Base-by-base conservation (phyloP, 169 alveolate species). In the Perkinsus chesapeaki region DNA sequence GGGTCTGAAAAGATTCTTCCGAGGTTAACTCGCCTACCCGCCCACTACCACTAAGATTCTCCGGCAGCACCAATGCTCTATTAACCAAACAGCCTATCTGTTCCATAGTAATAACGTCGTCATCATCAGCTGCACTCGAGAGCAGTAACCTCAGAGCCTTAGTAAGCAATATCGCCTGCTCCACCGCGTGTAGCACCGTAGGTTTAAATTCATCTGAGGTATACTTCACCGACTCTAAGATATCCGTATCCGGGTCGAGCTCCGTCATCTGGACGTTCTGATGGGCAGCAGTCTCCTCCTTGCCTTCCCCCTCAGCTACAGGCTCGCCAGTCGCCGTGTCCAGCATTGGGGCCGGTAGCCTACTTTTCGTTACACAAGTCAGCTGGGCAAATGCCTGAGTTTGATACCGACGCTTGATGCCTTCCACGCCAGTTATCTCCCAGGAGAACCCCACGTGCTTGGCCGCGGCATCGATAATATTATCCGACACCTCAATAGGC, bases 401-500 rank as follows among this genome's bases (percentile, higher is more conserved):
- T 82, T 94, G 96, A 39, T 94, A 92, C 93, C 91, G 34, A 23
- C 96, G 73, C 37, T 95, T 73, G 37, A 93, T 91, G 82, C 96
- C 96, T 39, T 36, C 48, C 3, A 93, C 96, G 16, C 96, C 96
- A 39, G 95, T 94, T 73, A 94, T 60, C 91, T 39, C 39, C 73
- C 92, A 94, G 19, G 48, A 38, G 72, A 94, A 92, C 39, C 93
- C 95, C 27, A 39, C 92, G n/a, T 92, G 91, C 72, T 73, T 91
- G 47, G 94, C 93, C 0, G 96, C 96, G 31, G 60, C 39, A 9
- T 48, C 95, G 91, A 93, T 0, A 39, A 48, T n/a, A 7, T 60
- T 34, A 60, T 60, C 82, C 12, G 82, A 60, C 3, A 60, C 82
- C 37, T 60, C 82, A 60, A 34, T 60, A 27, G 82, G 82, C 31